Base-by-base conservation (phyloP, 2,329 filamentous ascomycete genomes). In the Cladosporium phlei region DNA sequence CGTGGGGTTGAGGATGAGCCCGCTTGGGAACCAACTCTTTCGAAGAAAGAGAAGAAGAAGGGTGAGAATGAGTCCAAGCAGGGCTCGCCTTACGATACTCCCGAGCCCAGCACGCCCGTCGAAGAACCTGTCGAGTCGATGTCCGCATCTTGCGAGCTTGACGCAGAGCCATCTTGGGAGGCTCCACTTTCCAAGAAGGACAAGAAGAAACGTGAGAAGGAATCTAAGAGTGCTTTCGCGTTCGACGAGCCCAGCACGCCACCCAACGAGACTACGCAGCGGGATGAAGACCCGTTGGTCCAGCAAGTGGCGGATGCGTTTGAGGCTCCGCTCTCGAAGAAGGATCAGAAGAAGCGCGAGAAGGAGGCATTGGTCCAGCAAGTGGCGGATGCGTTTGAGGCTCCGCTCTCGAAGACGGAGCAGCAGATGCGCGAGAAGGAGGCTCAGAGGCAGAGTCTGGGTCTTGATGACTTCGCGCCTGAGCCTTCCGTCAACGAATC, bases 261-360 rank as follows among this genome's bases (percentile, higher is more conserved):
- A 22, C 16, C 25, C 10, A 37, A 32, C 16, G 43, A 37, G 28
- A n/a, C 21, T 10, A 22, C 21, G 14, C 22, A 22, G 11, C 20
- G 35, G 5, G 20, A 24, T n/a, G 11, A 16, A 2, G 35, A 25
- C 9, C 35, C 22, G 9, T 14, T 33, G n/a, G 40, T 34, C 3
- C 11, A 34, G 14, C 14, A 22, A 22, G n/a, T 38, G 4, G 4
- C 35, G 35, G n/a, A 14, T 10, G 11, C 35, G 17, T 20, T 12
- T 12, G 35, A 38, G 2, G 47, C 43, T 33, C 60, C 54, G n/a
- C 51, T 58, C 24, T 59, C 54, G 47, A 62, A 63, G 52, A 61
- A 61, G 37, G 61, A 64, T 62, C 51, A 64, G 52, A 72, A 69
- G 58, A 69, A 66, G 52, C 65, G 52, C 5, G 39, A 44, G n/a